A percentile compares a stretch with the other conserved stretches of the same genome.
These are phyloP conservation scores for Pseudotsuga menziesii DNA, from an alignment of 75 land plant genomes.

Conservation along the genomic window DNA sequence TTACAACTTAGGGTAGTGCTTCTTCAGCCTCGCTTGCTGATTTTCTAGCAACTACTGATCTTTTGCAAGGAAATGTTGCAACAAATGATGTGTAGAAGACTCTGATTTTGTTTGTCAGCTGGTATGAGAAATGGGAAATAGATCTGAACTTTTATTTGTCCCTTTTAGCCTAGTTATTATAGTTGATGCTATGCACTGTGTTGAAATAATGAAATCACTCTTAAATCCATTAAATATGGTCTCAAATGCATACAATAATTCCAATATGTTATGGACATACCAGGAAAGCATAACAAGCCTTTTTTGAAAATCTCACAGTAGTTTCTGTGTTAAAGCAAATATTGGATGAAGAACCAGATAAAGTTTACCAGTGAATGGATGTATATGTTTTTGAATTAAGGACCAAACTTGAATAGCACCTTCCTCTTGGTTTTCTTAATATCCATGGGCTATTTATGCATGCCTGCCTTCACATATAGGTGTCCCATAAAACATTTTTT, in stretches of 20 bases:
- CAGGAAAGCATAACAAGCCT: conserved; percentile 11
- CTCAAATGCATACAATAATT: conserved; percentile 12
- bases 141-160: neutral
- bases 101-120: conserved; percentile 10
- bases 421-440: no score
- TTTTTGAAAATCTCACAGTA: conserved; percentile 13
- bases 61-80: conserved; percentile 13
- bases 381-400: no score
- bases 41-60: conserved; percentile 16
- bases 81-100: conserved; percentile 14
- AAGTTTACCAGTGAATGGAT: conserved; percentile 11
- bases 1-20: conserved; percentile 21
- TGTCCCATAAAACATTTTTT: no score
- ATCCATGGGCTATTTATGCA: no score
- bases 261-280: conserved; percentile 14
- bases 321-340: conserved; percentile 10
- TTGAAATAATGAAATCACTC: conserved; percentile 18
- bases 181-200: conserved; percentile 20
- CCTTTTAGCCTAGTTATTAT: conserved; percentile 16
- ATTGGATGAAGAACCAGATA: conserved; percentile 13
- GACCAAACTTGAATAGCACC: no score
- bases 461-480: no score
- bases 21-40: conserved; percentile 7
- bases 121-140: conserved; percentile 15
- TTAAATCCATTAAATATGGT: conserved; percentile 10